Base-by-base conservation (phyloP, 768 basidiomycete genomes). In the Coprinellus micaceus region DNA sequence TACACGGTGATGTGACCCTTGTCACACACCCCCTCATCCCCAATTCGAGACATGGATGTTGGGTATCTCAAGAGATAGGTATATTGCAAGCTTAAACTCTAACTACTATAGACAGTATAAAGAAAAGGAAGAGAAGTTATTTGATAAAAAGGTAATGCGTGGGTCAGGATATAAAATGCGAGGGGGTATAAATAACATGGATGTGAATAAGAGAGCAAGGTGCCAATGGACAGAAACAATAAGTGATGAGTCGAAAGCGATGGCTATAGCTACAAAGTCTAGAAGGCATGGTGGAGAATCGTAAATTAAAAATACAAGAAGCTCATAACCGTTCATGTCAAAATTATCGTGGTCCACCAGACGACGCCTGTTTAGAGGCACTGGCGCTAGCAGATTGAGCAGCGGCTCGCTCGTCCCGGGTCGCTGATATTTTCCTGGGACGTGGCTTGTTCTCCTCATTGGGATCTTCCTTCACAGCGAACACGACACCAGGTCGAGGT, bases 401-500 rank as follows among this genome's bases (percentile, higher is more conserved):
- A 37, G 26, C 19, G 37, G 30, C 25, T 25, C 33, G 33, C 43
- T 19, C 33, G 15, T 28, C 41, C 17, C 47, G n/a, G 39, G 26
- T 33, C 13, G 21, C 40, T 13, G 52, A 44, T 7, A 53, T 41
- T 44, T 30, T 39, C 24, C 44, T 33, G 25, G 46, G 56, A 9
- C 33, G 39, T 36, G 50, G 56, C 22, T 52, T 57, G 33, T 33
- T 29, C n/a, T 57, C 56, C 44, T 57, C 56, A 43, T 52, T 41
- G 9, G 39, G 30, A 59, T 83, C 81, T 61, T 85, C 84, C 17
- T 66, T 78, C 4, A 85, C 72, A 63, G 84, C 83, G 62, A 86
- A 86, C 1, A 84, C 84, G 25, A 88, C 84, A 6, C 86, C 86
- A 21, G 86, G 86, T 40, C 82, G 77, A 47, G 75, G 75, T 54